Evolutionary conservation across 176 grass and related monocot genomes (phyloP).

Genomic region (Hordeum marinum): DNA sequence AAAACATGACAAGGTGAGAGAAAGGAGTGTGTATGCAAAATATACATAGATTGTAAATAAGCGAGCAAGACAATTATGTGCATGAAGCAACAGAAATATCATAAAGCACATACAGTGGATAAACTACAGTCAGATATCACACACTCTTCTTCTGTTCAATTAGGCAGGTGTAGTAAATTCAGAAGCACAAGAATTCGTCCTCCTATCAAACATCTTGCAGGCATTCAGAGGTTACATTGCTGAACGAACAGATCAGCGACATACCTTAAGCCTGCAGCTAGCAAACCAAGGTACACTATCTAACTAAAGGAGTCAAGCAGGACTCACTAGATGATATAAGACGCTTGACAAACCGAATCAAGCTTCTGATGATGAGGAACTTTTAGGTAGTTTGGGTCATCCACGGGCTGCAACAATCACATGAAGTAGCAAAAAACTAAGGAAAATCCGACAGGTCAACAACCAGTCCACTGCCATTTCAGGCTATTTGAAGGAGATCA

Average conservation of each 20-base stretch:
- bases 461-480: conserved; percentile 8
- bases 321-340: neutral
- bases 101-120: conserved; percentile 14
- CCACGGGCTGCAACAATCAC: neutral
- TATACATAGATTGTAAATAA: neutral
- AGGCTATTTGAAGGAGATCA: neutral
- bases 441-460: conserved; percentile 1
- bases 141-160: neutral
- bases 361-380: neutral
- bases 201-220: neutral
- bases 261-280: neutral
- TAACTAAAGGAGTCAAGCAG: neutral
- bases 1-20: conserved; percentile 40
- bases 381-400: neutral
- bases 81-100: conserved; percentile 6
- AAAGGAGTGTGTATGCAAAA: conserved; percentile 1
- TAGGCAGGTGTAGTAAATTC: neutral
- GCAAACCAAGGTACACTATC: too few species aligned
- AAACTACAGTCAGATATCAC: neutral
- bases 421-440: neutral
- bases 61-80: neutral
- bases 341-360: neutral
- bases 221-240: neutral
- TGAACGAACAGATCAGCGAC: neutral
- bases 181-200: neutral